Evolutionary conservation across 2,329 filamentous ascomycete genomes (phyloP).

Genomic region (Neofusicoccum sp.): DNA sequence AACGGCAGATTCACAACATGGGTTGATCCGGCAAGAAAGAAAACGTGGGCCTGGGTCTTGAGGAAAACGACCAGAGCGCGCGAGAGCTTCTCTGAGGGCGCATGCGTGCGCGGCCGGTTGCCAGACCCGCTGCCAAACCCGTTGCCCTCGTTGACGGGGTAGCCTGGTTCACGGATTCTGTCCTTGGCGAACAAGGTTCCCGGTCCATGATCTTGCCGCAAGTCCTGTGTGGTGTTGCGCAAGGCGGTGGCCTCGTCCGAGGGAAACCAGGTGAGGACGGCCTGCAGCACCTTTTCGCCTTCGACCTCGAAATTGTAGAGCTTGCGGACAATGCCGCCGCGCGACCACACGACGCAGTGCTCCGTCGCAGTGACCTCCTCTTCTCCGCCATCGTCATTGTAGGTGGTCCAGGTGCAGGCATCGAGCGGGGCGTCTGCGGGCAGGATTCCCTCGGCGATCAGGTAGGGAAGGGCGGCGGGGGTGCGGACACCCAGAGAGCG

Average conservation of each 20-base stretch:
- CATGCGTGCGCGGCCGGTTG: conserved; percentile 23
- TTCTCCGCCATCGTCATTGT: conserved; percentile 43
- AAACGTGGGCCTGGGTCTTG: conserved; percentile 88
- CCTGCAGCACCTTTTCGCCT: conserved; percentile 81
- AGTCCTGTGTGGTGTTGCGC: conserved; percentile 1
- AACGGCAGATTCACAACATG: conserved; percentile 93
- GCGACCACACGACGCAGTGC: conserved; percentile 81
- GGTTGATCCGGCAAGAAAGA: conserved; percentile 82
- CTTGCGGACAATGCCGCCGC: conserved; percentile 79
- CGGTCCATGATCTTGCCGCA: conserved; percentile 2
- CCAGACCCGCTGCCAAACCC: background rate
- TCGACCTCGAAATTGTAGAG: conserved; percentile 84
- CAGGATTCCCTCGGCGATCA: conserved; percentile 77
- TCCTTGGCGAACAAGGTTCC: conserved; percentile 25
- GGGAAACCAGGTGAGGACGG: conserved; percentile 79
- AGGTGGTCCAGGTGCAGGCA: conserved; percentile 74
- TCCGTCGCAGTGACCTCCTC: conserved; percentile 73
- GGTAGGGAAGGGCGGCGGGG: conserved; percentile 78
- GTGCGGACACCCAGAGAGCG: conserved; percentile 88
- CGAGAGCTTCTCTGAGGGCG: conserved; percentile 24
- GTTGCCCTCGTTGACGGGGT: background rate
- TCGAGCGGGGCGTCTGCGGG: conserved; percentile 63
- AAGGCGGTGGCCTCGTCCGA: conserved; percentile 31
- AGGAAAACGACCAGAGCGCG: conserved; percentile 83
- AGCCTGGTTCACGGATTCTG: conserved; percentile 27